Conservation (phyloP, 1,284 basidiomycete species). For the Cutaneotrichosporon daszewskae region DNA sequence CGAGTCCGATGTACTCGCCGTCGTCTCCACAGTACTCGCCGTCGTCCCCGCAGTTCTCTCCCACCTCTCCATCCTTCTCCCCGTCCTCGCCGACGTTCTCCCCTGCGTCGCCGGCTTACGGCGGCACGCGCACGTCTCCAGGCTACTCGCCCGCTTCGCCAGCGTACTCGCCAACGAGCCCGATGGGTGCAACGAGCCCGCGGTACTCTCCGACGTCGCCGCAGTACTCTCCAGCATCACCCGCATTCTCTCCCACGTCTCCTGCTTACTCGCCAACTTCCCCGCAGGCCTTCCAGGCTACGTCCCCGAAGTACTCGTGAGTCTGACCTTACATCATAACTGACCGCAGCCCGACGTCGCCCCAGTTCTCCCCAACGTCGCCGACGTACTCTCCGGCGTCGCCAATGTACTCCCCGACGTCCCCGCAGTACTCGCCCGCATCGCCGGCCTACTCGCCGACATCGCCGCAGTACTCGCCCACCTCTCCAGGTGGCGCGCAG, state of each 20-base stretch:
- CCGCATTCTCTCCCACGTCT: slow-evolving; percentile 55
- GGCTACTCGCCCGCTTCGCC: slow-evolving; percentile 38
- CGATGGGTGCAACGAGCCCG: slow-evolving; percentile 21
- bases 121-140: slow-evolving; percentile 25
- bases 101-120: slow-evolving; percentile 71
- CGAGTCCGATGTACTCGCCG: slow-evolving; percentile 68
- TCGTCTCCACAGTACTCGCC: slow-evolving; percentile 82
- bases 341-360: slow-evolving; percentile 23
- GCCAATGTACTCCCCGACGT: slow-evolving; percentile 70
- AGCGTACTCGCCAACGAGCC: slow-evolving; percentile 24
- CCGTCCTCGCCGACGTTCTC: slow-evolving; percentile 35
- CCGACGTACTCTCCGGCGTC: slow-evolving; percentile 66
- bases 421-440: slow-evolving; percentile 38
- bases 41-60: slow-evolving; percentile 82
- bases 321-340: slow-evolving; percentile 7
- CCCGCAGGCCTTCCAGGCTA: slow-evolving; percentile 69
- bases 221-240: slow-evolving; percentile 35
- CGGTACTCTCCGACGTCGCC: slow-evolving; percentile 21
- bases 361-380: slow-evolving; percentile 36
- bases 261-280: slow-evolving; percentile 42
- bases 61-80: slow-evolving; percentile 74
- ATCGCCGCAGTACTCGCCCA: slow-evolving; percentile 57
- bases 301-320: slow-evolving; percentile 72
- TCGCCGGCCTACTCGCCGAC: slow-evolving; percentile 41
- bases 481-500: slow-evolving; percentile 55